Percentiles rank a stretch among this genome's conserved stretches.
These are phyloP conservation scores for Aspergillus homomorphus DNA, from an alignment of 495 filamentous ascomycete species.

Conservation along the genomic window DNA sequence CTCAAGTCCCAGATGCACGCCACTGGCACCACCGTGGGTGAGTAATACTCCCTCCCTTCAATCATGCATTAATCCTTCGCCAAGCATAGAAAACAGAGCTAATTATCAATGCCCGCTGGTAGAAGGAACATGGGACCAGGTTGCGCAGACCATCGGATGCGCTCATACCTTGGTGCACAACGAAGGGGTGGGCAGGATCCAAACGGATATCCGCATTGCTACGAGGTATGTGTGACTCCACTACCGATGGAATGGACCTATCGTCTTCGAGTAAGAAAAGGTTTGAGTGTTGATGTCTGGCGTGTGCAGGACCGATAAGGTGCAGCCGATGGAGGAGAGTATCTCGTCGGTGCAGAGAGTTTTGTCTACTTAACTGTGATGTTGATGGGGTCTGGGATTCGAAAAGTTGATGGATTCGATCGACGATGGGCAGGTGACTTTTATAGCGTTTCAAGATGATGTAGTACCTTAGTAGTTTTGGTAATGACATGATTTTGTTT, in stretches of 20 bases:
- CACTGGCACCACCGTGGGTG: constrained; percentile 80
- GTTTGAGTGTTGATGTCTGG: not conserved
- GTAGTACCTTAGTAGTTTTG: not conserved
- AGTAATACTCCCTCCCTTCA: constrained; percentile 21
- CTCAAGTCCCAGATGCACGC: constrained; percentile 77
- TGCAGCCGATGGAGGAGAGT: constrained; percentile 19
- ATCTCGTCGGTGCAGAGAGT: constrained; percentile 24
- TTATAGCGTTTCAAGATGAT: not conserved
- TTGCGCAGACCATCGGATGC: constrained; percentile 74
- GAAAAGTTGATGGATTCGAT: not conserved
- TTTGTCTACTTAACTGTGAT: not conserved
- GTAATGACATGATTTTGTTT: not conserved
- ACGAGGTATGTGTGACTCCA: constrained; percentile 55
- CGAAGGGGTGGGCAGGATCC: constrained; percentile 68
- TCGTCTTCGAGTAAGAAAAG: no score
- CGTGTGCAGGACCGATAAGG: constrained; percentile 26
- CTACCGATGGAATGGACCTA: no score
- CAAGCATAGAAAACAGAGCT: not conserved
- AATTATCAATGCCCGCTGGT: constrained; percentile 5
- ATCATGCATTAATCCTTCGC: not conserved
- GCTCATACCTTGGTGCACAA: constrained; percentile 76
- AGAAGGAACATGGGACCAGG: constrained; percentile 85
- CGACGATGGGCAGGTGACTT: no score
- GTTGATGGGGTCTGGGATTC: not conserved
- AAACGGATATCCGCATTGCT: constrained; percentile 77